Evolutionary conservation across 306 rosid genomes (phyloP), one percentile per base, ranked within the genome.

Genomic region (Prunus kanzakura): DNA sequence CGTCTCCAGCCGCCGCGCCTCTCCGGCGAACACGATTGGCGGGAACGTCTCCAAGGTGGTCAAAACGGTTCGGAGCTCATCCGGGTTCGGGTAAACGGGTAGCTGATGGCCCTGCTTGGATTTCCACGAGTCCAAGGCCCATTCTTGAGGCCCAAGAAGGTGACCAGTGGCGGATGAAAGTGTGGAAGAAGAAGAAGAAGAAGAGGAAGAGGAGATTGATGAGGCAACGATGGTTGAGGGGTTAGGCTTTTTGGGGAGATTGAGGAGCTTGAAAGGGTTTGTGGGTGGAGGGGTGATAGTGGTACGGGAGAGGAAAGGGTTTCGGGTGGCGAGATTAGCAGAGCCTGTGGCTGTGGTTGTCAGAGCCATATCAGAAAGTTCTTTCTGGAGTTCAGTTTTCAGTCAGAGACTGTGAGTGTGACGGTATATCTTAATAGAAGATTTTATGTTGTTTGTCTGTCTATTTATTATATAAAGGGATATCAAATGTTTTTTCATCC

Each of bases 1-100:
- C 25, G 67, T 77, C 77, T 84, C 87, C 30, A 84, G 87, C 71
- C 72, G 55, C 52, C 80, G 62, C 30, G 87, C 84, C 76, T 84
- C 87, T 2, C 87, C 87, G 16, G 87, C 82, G 73, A 84, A 84
- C 52, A 84, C 82, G 29, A 84, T 76, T 16, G 82, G 87, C 14
- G 87, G 87, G 79, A 80, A 84, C 22, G 73, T 76, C 74, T 80
- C 77, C 18, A 84, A 69, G 55, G 81, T 74, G 3, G 56, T 69
- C 58, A 84, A 67, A 16, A 84, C 87, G 56, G 76, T n/a, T 8
- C 18, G 49, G 73, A 84, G 82, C 82, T 80, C 87, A 0, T 76
- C 72, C 2, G 57, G 67, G 82, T 84, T 82, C 5, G 84, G 82
- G 70, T 84, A 84, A 4, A 72, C 74, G 11, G 87, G 87, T 27